Base-by-base conservation (phyloP, 331 rosid species). In the Arachis monticola region DNA sequence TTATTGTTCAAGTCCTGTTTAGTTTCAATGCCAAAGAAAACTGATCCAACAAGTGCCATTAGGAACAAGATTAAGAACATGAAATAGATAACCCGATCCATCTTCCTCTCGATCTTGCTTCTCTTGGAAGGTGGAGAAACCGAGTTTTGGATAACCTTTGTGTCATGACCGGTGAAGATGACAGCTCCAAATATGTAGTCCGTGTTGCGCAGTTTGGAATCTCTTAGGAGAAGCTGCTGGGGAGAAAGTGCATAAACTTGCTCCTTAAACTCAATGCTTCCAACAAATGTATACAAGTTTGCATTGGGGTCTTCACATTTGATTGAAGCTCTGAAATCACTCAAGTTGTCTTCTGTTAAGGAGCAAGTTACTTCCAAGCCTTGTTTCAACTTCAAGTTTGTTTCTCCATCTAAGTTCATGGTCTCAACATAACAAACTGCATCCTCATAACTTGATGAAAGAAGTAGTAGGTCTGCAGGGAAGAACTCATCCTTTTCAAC, bases 291-390 rank as follows among this genome's bases (percentile, higher is more conserved):
- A 83, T 95, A 92, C 72, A 95, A 74, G 87, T 95, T 87, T 71
- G 94, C 97, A 84, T 95, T 95, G 41, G 98, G 99, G 40, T 95
- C 98, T 84, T 95, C 99, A 38, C 98, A 90, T 89, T 86, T 95
- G 67, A 88, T 76, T 6, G 81, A 78, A 67, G 99, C 97, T 52
- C 74, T 85, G 71, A 90, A 95, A 35, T 80, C 76, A 2, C 55
- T 7, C 74, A 90, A 85, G 65, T 79, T 27, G 10, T 69, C 60
- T 44, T 92, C 92, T 46, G 75, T 85, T 70, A 90, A 72, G 63
- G 71, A 81, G 35, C 89, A 92, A 67, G 96, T 90, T 47, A 82
- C 91, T 67, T 89, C 99, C 89, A 92, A 87, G 30, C 87, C 96
- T 79, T 95, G 98, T 76, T 92, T 95, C 67, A 90, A 40, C 82